Percentiles rank a stretch among this genome's conserved stretches.
Conservation (phyloP, 2,329 filamentous ascomycete genomes). For the Diaporthe citri region DNA sequence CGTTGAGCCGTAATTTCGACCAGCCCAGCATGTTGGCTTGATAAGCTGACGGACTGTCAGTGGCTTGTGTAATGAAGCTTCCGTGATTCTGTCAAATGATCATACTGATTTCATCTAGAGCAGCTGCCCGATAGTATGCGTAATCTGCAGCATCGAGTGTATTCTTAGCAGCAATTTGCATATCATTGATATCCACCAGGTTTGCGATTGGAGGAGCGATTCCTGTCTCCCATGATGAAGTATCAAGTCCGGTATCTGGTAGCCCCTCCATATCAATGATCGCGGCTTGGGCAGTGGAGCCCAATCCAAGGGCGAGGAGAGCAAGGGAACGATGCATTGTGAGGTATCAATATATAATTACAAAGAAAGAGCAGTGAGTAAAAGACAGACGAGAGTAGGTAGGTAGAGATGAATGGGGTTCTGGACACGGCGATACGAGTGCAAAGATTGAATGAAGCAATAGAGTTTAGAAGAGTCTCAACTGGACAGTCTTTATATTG, state of each 20-base stretch:
- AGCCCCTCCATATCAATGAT: conserved; percentile 16
- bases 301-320: not conserved
- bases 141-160: not conserved
- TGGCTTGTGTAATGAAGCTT: too few relatives aligned
- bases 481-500: not conserved
- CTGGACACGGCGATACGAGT: too few relatives aligned
- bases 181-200: conserved; percentile 10
- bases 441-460: not conserved
- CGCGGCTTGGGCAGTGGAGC: not conserved
- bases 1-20: not conserved
- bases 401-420: too few relatives aligned
- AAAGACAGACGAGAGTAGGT: too few relatives aligned
- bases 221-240: not conserved
- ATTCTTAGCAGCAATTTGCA: conserved; percentile 5
- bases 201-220: not conserved
- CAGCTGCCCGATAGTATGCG: not conserved
- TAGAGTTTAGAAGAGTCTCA: not conserved
- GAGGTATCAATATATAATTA: not conserved
- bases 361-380: not conserved
- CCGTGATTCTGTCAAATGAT: too few relatives aligned
- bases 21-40: conserved; percentile 23
- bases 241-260: conserved; percentile 1
- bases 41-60: not conserved
- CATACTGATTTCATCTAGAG: conserved; percentile 20
- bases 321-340: not conserved